Base-by-base conservation (phyloP, 805 yeast genomes). In the Brettanomyces bruxellensis region DNA sequence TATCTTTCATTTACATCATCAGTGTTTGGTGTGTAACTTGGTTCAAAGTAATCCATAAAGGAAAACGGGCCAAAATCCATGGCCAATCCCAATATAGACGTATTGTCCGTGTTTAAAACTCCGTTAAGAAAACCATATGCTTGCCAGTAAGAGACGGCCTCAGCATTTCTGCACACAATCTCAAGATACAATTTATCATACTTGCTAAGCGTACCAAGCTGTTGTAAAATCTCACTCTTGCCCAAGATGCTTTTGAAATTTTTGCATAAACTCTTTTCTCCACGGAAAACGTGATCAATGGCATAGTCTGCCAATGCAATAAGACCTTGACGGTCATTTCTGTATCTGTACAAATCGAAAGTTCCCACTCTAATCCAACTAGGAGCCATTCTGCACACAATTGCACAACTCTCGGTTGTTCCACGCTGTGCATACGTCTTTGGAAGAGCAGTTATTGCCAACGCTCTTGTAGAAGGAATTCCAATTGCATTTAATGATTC, bases 51-150 rank as follows among this genome's bases (percentile, higher is more conserved):
- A 58, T 90, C 96, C 83, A 90, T 75, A 49, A 89, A 84, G 18
- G 95, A 86, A 66, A 86, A 93, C 1, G 99, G 98, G 3, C 98
- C 99, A 63, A 83, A 93, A 64, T 91, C 99, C 64, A 93, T 76
- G 0, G 95, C 78, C 9, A 89, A 68, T 0, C 99, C 99, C 40
- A 83, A 58, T n/a, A 91, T 72, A 0, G 96, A 86, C 1, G 96
- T 87, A 59, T 91, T 91, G 59, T 91, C 99, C 0, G 98, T 90
- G 61, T 91, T 91, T 47, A 93, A 68, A 4, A 93, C 98, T 12
- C 99, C 99, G 58, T 91, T 93, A 54, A 90, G 63, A 57, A 91
- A 90, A 3, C 97, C 98, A 64, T 89, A 91, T 0, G 84, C 75
- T 60, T 91, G 97, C 87, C 95, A 87, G 52, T 75, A 70, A 2